These are phyloP conservation scores for Podospora pseudoanserina DNA, from an alignment of 495 filamentous ascomycete species.

Conservation along the genomic window DNA sequence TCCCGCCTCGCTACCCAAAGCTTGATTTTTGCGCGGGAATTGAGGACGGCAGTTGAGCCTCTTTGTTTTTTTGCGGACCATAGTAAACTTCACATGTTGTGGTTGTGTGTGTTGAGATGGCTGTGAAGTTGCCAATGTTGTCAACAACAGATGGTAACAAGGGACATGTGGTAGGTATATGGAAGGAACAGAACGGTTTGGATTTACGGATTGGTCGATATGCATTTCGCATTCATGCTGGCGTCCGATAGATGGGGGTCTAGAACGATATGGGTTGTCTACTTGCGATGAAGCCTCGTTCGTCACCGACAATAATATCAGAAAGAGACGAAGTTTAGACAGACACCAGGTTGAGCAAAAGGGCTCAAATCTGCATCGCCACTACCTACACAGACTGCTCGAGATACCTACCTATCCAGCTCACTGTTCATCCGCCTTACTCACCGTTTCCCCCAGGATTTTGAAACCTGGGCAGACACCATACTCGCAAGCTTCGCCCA, in stretches of 20 bases:
- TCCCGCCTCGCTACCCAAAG: background rate
- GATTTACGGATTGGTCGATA: background rate
- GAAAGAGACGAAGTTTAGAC: too few species aligned
- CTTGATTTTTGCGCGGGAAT: background rate
- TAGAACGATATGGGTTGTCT: background rate
- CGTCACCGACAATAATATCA: too few species aligned
- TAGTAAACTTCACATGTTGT: background rate
- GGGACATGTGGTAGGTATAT: background rate
- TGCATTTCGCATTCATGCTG: background rate
- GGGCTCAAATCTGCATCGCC: too few species aligned
- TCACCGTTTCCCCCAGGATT: background rate
- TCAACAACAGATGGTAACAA: too few species aligned
- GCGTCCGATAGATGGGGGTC: background rate
- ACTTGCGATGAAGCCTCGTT: background rate
- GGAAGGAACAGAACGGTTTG: background rate
- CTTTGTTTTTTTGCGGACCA: background rate
- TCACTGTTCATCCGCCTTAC: too few species aligned
- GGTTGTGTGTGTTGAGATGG: background rate
- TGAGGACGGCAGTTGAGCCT: background rate
- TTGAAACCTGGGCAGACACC: background rate
- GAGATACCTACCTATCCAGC: too few species aligned
- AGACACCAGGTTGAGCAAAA: too few species aligned
- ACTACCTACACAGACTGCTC: too few species aligned
- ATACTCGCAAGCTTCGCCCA: background rate
- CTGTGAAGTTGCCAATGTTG: too few species aligned